Conservation (phyloP, 257 asterid species). For the Plantago major region DNA sequence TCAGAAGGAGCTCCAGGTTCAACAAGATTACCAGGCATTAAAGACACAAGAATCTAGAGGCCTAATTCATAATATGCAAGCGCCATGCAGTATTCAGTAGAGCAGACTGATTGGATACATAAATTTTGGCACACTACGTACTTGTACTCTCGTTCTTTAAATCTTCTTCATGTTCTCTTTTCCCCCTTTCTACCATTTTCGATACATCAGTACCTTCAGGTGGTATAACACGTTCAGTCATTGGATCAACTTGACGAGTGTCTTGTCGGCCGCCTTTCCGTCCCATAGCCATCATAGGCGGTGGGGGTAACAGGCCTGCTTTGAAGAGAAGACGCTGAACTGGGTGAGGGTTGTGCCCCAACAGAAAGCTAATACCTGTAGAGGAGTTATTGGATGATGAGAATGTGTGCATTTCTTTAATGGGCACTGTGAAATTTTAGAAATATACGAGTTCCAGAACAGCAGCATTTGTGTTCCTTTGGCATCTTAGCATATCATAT, state of each 20-base stretch:
- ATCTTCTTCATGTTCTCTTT: slow-evolving; percentile 30
- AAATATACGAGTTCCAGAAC: background rate
- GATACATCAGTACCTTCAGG: slow-evolving; percentile 20
- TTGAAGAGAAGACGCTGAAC: slow-evolving; percentile 87
- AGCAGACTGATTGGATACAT: slow-evolving; percentile 1
- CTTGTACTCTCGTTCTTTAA: slow-evolving; percentile 21
- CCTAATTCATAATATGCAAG: no score
- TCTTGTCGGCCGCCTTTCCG: slow-evolving; percentile 90
- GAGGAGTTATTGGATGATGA: background rate
- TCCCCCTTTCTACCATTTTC: background rate
- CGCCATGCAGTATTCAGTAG: no score
- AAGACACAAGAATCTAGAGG: no score
- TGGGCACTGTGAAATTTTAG: background rate
- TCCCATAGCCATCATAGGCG: slow-evolving; percentile 89
- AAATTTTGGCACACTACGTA: slow-evolving; percentile 3
- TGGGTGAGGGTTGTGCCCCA: slow-evolving; percentile 91
- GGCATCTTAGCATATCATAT: background rate
- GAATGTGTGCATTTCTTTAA: background rate
- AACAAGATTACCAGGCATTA: no score
- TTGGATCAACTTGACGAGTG: slow-evolving; percentile 65
- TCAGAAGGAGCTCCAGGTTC: no score
- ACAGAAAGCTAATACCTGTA: slow-evolving; percentile 90
- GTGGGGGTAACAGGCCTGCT: slow-evolving; percentile 84
- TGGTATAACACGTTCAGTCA: slow-evolving; percentile 61
- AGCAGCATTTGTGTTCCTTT: background rate